Evolutionary conservation across 1,139 yeast species (phyloP), one percentile per base, ranked within the genome.

Genomic region (Saccharomyces pastorianus): DNA sequence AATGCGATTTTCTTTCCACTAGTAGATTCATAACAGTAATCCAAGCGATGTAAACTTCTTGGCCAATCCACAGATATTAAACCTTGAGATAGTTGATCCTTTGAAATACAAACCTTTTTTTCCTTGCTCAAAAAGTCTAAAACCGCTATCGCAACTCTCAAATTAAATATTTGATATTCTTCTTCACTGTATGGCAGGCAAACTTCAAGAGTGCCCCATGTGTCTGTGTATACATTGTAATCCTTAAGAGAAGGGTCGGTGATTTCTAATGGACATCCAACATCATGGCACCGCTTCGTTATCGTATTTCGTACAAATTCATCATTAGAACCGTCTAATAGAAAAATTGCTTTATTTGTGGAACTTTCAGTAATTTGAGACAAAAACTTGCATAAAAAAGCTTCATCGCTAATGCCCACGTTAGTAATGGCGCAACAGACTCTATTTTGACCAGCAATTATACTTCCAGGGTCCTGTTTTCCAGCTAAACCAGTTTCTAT

Each of bases 401-500:
- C 73, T 64, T 88, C 90, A 67, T 91, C 98, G 65, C 91, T 98
- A 52, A 88, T 66, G 0, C 93, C 95, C 23, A 91, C 84, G 66
- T 88, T 89, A 9, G 96, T 83, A 46, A 91, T 84, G 0, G 85
- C 96, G 3, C 90, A 79, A 2, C 80, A 83, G 1, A 86, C 56
- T 2, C 85, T 83, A 11, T 56, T 52, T 5, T 42, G 31, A 0
- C 70, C 71, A 0, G 73, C 65, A 53, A 79, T 53, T 59, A 84
- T 87, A 71, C 91, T 91, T 0, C 98, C 91, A 1, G 97, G 90
- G 70, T 91, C 98, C 44, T 83, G 69, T 46, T 87, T 69, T 0
- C 98, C 98, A 2, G 98, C 97, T 6, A 91, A 73, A 0, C 98
- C 98, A 2, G 89, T 96, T 66, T 91, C 98, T 32, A 91, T 72